These are phyloP conservation scores for Eucalyptus pauciflora DNA, from an alignment of 345 rosid species.

Conservation along the genomic window DNA sequence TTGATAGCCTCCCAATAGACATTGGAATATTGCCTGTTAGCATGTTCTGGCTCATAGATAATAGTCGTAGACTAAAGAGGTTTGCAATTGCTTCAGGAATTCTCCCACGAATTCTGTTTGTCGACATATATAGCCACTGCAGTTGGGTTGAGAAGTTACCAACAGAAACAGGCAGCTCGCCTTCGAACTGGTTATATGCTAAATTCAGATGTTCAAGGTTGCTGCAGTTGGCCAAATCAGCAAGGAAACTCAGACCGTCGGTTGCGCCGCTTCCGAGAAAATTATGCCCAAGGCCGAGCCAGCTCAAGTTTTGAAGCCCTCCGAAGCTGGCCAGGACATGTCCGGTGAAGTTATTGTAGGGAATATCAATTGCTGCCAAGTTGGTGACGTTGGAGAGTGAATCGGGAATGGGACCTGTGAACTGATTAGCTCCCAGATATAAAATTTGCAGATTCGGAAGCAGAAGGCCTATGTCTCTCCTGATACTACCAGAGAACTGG, in stretches of 20 bases:
- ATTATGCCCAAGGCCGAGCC: too few relatives aligned
- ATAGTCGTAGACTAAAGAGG: neutral
- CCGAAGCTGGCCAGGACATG: too few relatives aligned
- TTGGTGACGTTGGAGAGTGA: neutral
- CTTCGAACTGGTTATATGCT: neutral
- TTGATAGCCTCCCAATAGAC: neutral
- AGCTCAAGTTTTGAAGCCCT: too few relatives aligned
- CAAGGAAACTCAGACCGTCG: too few relatives aligned
- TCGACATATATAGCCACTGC: neutral
- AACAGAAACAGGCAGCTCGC: neutral
- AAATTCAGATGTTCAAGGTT: too few relatives aligned
- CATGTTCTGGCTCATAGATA: neutral
- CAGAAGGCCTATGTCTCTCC: neutral
- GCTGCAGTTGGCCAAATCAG: too few relatives aligned
- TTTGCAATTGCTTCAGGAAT: neutral
- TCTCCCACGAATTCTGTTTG: neutral
- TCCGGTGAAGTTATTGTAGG: too few relatives aligned
- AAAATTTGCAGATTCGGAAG: neutral
- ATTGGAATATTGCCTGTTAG: neutral
- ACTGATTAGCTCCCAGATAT: neutral
- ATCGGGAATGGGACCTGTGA: neutral
- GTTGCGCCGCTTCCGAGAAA: too few relatives aligned
- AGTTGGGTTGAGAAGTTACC: constrained; percentile 1
- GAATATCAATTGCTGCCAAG: too few relatives aligned
- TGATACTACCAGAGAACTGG: neutral